Evolutionary conservation across 2,329 filamentous ascomycete genomes (phyloP).

Genomic region (Exophiala calicioides): DNA sequence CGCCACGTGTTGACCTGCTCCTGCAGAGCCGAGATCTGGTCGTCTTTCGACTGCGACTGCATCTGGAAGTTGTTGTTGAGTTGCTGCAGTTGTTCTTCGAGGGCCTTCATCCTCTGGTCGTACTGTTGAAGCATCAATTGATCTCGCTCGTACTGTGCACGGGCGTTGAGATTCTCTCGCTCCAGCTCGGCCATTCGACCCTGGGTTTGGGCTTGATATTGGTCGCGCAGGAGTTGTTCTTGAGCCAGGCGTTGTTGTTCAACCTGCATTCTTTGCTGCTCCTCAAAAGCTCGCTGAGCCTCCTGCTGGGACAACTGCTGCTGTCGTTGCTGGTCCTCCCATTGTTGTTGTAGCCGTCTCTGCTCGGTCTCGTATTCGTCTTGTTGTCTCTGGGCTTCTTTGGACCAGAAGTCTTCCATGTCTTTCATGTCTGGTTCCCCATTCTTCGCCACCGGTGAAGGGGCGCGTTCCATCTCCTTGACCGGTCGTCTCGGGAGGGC

Average conservation of each 20-base stretch:
- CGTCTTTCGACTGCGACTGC: slow-evolving; percentile 86
- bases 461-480: slow-evolving; percentile 68
- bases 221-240: slow-evolving; percentile 83
- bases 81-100: slow-evolving; percentile 83
- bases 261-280: slow-evolving; percentile 81
- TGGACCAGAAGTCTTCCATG: slow-evolving; percentile 98
- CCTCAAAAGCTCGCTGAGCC: slow-evolving; percentile 92
- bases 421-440: slow-evolving; percentile 79
- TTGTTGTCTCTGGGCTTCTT: slow-evolving; percentile 85
- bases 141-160: slow-evolving; percentile 94
- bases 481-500: slow-evolving; percentile 75
- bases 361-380: slow-evolving; percentile 95
- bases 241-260: slow-evolving; percentile 91
- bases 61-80: slow-evolving; percentile 80
- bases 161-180: slow-evolving; percentile 88
- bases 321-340: slow-evolving; percentile 74
- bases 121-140: slow-evolving; percentile 97
- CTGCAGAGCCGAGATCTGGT: slow-evolving; percentile 87
- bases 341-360: slow-evolving; percentile 80
- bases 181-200: slow-evolving; percentile 94
- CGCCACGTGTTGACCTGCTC: slow-evolving; percentile 98
- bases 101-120: slow-evolving; percentile 86
- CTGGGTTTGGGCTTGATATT: slow-evolving; percentile 90
- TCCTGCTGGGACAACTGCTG: slow-evolving; percentile 82
- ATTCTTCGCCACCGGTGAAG: slow-evolving; percentile 67